Percentiles rank a stretch among this genome's conserved stretches.
These are phyloP conservation scores for Globisporangium cystogenes DNA, from an alignment of 352 stramenopile species.

Conservation along the genomic window DNA sequence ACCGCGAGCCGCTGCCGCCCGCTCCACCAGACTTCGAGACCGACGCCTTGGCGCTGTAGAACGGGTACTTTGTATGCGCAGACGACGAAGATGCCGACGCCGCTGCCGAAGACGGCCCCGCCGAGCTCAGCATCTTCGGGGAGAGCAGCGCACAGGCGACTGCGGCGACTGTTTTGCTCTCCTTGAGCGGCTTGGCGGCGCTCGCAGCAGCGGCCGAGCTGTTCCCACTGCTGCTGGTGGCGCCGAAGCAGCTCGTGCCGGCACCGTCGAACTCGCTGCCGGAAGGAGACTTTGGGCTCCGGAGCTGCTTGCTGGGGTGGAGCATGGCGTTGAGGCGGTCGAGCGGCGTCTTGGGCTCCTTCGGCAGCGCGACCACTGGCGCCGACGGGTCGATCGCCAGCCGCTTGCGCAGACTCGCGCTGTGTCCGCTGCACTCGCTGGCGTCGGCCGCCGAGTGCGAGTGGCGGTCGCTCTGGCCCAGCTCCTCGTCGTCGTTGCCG, in stretches of 20 bases:
- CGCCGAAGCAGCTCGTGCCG: background rate
- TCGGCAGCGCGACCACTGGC: background rate
- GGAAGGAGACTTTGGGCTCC: constrained; percentile 22
- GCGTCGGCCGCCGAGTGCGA: constrained; percentile 3
- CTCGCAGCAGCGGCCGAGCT: background rate
- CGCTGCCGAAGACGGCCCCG: too few relatives aligned
- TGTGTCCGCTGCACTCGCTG: background rate
- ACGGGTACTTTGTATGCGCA: constrained; percentile 6
- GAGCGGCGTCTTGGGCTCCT: constrained; percentile 14
- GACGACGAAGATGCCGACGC: background rate
- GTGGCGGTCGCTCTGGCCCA: constrained; percentile 5
- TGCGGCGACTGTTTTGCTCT: constrained; percentile 5
- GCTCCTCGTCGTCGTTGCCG: constrained; percentile 4
- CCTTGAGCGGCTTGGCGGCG: constrained; percentile 2
- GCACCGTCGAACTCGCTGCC: constrained; percentile 6
- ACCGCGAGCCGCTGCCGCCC: background rate
- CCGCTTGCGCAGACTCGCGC: constrained; percentile 14
- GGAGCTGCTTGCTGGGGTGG: constrained; percentile 23
- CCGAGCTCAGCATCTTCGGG: constrained; percentile 2
- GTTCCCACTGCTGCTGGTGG: background rate
- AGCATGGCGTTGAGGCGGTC: constrained; percentile 34
- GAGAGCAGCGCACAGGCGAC: constrained; percentile 8
- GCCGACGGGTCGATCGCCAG: constrained; percentile 25
- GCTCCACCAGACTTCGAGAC: background rate
- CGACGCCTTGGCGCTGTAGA: constrained; percentile 3